Base-by-base conservation (phyloP, 108 stramenopile genomes). In the Skeletonema potamos region DNA sequence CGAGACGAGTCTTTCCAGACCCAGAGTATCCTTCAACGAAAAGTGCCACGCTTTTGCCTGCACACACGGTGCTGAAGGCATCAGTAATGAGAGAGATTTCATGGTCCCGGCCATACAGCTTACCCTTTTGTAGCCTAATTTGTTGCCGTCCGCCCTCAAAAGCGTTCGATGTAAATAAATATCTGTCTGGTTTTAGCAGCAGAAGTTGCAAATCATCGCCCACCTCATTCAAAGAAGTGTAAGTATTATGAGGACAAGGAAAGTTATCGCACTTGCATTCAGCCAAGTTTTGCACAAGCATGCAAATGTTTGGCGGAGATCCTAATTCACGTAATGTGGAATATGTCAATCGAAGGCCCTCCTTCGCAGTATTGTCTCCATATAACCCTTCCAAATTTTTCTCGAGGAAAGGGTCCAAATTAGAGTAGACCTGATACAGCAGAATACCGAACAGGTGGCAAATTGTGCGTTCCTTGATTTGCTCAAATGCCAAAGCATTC, bases 11-110 rank as follows among this genome's bases (percentile, higher is more conserved):
- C 32, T 74, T 74, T 56, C 65, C 73, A 36, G 34, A 61, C 41
- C 78, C 78, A 15, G 71, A 72, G 18, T 54, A 79, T 3, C 78
- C 78, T 4, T 66, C 54, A 27, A 79, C 48, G 15, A 79, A 65
- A 13, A 72, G 54, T 22, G 78, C 78, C 34, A 62, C 78, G 58
- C 62, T 66, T 26, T 67, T 17, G 9, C 78, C 78, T 24, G 20
- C 56, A 13, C 60, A 72, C 11, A 79, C 78, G 13, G 62, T 55
- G 51, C 66, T 67, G 37, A 72, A 79, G 55, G 78, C 66, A 34
- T 79, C 61, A 10, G 57, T 70, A 12, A 78, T 64, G 24, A 51
- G 8, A 0, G 51, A 48, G 9, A 70, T 48, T 26, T 78, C 69
- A 20, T 66, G 33, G 24, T 58, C 44, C 33, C 77, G 29, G 12